Percentiles rank a stretch among this genome's conserved stretches.
These are phyloP conservation scores for Aspergillus sp. DNA, from an alignment of 2,329 filamentous ascomycete species.

Conservation along the genomic window DNA sequence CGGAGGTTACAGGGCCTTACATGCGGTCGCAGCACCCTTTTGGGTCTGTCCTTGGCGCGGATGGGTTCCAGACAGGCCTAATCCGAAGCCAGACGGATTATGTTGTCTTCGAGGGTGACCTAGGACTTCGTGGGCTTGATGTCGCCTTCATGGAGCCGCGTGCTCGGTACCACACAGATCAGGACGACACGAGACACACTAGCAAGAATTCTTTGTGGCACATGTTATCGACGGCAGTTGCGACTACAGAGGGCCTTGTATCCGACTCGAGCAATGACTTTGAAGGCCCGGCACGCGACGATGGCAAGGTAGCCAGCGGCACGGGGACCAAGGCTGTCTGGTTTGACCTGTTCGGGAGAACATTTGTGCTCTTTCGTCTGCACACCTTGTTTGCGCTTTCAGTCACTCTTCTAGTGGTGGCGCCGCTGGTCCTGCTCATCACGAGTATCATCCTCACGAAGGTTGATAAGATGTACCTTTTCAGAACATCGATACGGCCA, in stretches of 20 bases:
- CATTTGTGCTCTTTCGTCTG: conserved; percentile 77
- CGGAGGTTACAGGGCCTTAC: conserved; percentile 82
- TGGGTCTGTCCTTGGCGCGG: conserved; percentile 77
- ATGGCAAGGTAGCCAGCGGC: conserved; percentile 69
- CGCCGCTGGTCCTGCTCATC: conserved; percentile 72
- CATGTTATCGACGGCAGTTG: conserved; percentile 85
- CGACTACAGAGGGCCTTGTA: conserved; percentile 73
- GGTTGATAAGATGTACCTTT: conserved; percentile 85
- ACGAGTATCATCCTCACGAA: conserved; percentile 71
- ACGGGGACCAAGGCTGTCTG: conserved; percentile 75
- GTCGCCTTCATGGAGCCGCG: conserved; percentile 89
- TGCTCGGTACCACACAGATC: conserved; percentile 84
- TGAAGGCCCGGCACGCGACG: conserved; percentile 60
- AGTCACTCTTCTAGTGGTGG: conserved; percentile 77
- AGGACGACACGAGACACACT: conserved; percentile 83
- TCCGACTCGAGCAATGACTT: conserved; percentile 71
- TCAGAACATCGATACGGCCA: conserved; percentile 68
- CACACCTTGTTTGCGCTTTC: conserved; percentile 87
- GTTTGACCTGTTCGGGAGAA: conserved; percentile 87
- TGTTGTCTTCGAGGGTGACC: conserved; percentile 74
- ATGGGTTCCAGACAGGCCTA: conserved; percentile 79
- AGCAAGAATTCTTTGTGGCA: conserved; percentile 75
- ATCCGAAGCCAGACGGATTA: conserved; percentile 91
- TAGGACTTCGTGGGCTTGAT: conserved; percentile 86
- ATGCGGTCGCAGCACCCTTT: conserved; percentile 74